Conservation (phyloP, 2,329 filamentous ascomycete genomes). For the Calonectria pseudoturangicola region DNA sequence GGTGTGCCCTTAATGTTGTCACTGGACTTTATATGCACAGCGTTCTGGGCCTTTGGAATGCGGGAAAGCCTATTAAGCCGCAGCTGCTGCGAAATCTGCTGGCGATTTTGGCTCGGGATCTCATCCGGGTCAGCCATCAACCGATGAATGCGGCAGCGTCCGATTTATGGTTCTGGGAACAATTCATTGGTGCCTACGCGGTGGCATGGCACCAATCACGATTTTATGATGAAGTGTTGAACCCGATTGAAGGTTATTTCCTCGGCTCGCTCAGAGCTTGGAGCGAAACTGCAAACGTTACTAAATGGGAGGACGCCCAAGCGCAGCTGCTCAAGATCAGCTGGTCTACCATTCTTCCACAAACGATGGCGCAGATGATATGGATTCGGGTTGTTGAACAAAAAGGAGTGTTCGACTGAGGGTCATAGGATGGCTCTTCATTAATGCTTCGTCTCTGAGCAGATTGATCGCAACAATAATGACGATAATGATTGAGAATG, state of each 20-base stretch:
- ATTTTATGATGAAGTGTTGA: neutral
- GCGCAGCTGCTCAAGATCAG: neutral
- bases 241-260: neutral
- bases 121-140: slow-evolving; percentile 3
- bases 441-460: neutral
- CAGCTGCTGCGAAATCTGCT: slow-evolving; percentile 37
- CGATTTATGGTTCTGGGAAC: slow-evolving; percentile 49
- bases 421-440: neutral
- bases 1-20: slow-evolving; percentile 39
- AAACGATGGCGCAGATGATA: neutral
- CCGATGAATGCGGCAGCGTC: neutral
- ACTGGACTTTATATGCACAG: slow-evolving; percentile 45
- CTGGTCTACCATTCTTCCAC: neutral
- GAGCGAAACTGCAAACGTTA: neutral
- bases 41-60: slow-evolving; percentile 44
- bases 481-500: neutral
- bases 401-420: neutral
- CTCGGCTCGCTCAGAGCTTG: neutral
- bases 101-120: slow-evolving; percentile 36
- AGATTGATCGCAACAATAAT: neutral
- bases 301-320: neutral
- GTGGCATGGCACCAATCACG: slow-evolving; percentile 13
- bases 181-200: slow-evolving; percentile 41
- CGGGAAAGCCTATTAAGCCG: slow-evolving; percentile 25
- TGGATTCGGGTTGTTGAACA: neutral